These are phyloP conservation scores for Ephemerocybe angulata DNA, from an alignment of 768 basidiomycete species.

Conservation along the genomic window DNA sequence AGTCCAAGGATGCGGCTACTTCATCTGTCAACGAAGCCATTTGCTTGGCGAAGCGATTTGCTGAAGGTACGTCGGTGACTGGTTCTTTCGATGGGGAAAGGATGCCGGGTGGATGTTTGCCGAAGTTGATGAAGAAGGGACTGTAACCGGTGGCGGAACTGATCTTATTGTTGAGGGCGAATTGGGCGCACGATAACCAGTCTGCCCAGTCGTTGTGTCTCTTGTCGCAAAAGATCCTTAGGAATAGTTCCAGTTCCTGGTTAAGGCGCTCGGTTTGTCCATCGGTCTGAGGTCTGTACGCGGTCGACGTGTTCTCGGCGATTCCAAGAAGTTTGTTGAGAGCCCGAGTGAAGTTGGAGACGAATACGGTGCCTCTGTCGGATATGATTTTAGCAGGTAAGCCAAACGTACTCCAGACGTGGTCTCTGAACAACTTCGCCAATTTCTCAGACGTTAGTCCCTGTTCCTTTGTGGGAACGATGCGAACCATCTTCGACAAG, in stretches of 20 bases:
- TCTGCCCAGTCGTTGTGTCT: not conserved
- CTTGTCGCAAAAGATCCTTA: not conserved
- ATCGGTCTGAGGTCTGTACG: conserved; percentile 37
- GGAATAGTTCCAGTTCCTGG: conserved; percentile 22
- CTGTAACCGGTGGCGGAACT: not conserved
- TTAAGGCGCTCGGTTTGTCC: conserved; percentile 28
- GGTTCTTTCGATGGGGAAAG: not conserved
- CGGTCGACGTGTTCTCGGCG: conserved; percentile 30
- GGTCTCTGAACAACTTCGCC: conserved; percentile 9
- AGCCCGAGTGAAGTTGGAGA: conserved; percentile 27
- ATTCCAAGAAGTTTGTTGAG: conserved; percentile 30
- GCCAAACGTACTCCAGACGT: conserved; percentile 25
- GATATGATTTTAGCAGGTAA: conserved; percentile 22
- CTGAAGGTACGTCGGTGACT: not conserved
- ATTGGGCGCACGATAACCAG: not conserved
- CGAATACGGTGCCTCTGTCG: conserved; percentile 28
- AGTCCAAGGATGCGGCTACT: too few relatives aligned
- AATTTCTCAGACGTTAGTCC: conserved; percentile 14
- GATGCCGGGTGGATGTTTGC: not conserved
- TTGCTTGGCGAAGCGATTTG: not conserved
- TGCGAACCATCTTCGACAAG: conserved; percentile 16
- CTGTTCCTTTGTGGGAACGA: conserved; percentile 18
- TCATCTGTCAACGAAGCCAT: too few relatives aligned
- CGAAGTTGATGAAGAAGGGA: not conserved
- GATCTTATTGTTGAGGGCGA: not conserved